A percentile compares a stretch with the other conserved stretches of the same genome.
Conservation (phyloP, 1,284 basidiomycete species). For the Boletellus dicymbophilus region DNA sequence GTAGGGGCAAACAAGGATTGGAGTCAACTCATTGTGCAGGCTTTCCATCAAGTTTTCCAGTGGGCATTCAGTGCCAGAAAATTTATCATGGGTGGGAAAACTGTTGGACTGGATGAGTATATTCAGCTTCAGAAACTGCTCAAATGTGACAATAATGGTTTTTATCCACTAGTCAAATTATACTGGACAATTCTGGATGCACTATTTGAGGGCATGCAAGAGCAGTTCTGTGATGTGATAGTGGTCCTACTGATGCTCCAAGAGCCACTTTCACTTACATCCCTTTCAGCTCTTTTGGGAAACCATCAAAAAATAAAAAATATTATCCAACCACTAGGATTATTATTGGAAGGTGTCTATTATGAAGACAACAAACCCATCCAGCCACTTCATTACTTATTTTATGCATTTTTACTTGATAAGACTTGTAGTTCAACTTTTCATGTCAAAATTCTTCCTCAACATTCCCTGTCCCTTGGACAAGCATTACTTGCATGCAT, state of each 20-base stretch:
- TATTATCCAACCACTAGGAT: neutral
- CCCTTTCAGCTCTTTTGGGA: neutral
- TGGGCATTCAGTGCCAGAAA: neutral
- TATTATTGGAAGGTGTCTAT: neutral
- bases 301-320: neutral
- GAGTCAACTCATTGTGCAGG: neutral
- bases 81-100: neutral
- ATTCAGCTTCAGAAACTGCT: neutral
- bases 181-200: neutral
- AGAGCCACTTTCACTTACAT: neutral
- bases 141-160: neutral
- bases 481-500: neutral
- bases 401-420: neutral
- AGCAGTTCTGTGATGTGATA: neutral
- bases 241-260: neutral
- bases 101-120: neutral
- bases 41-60: neutral
- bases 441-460: neutral
- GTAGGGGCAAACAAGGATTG: neutral
- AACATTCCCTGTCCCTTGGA: neutral
- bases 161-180: neutral
- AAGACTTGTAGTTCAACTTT: neutral
- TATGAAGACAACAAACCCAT: neutral
- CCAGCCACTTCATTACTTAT: neutral
- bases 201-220: neutral